Base-by-base conservation (phyloP, 768 basidiomycete species). In the Lanmaoa pseudosensibilis region DNA sequence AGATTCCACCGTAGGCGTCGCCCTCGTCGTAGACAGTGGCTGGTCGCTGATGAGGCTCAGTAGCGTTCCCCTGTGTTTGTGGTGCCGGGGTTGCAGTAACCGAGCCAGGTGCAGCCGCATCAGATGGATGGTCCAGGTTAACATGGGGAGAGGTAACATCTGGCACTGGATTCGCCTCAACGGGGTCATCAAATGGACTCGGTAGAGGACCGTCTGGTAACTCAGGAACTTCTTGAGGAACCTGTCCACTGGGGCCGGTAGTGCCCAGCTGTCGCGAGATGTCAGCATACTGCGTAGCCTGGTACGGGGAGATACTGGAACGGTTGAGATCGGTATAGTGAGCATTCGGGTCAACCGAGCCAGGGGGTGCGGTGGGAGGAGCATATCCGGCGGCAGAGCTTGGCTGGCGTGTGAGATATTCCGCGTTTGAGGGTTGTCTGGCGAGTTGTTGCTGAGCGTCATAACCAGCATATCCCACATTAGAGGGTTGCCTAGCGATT, bases 1-100 rank as follows among this genome's bases (percentile, higher is more conserved):
- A 88, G 67, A 89, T 81, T 32, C 86, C 88, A 25, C 80, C 85
- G 61, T 90, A 90, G 45, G 83, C 86, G 59, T 90, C 87, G 30
- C 83, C 83, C 34, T 80, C 79, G 60, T 84, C 79, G 60, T 88
- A 89, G 52, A 78, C 37, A 43, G 76, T 79, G 56, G 74, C 69
- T 13, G 82, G 81, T 48, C 82, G 74, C 66, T 74, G 74, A 45
- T 71, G 65, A 32, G 51, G 49, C 2, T 49, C 48, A 43, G 58
- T 32, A 50, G 52, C 19, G 45, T 58, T 58, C 23, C 37, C 52
- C 41, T 54, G 50, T 33, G 46, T 46, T 51, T 56, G 57, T 45
- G 58, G 50, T 47, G 63, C 36, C 39, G 55, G 27, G 32, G 57
- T 40, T 43, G 59, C 56, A 21, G 59, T 37, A 25, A n/a, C 37